Evolutionary conservation across 108 stramenopile species (phyloP).

Genomic region (Aurantiochytrium sp.): DNA sequence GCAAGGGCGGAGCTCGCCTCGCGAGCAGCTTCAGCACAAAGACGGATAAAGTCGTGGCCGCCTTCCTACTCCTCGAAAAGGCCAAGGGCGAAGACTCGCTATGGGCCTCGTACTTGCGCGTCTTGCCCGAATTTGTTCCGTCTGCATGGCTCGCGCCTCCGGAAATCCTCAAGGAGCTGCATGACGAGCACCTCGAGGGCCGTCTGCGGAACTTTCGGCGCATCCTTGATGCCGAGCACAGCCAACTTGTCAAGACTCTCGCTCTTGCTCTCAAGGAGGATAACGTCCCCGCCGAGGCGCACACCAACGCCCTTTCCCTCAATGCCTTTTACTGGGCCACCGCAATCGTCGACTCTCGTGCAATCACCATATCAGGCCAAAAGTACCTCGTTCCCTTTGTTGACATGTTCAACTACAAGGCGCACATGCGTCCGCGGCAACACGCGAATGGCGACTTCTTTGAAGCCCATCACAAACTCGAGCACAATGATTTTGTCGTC

Average conservation of each 20-base stretch:
- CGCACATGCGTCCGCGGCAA: not conserved
- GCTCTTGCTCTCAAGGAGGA: not conserved
- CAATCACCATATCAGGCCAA: slow-evolving; percentile 59
- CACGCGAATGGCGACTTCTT: slow-evolving; percentile 22
- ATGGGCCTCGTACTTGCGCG: not conserved
- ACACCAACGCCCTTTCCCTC: not conserved
- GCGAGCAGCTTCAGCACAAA: not conserved
- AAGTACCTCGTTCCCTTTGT: slow-evolving; percentile 67
- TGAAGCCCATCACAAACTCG: slow-evolving; percentile 13
- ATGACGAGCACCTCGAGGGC: too few relatives aligned
- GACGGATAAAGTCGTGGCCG: not conserved
- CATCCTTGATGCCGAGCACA: not conserved
- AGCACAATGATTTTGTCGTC: slow-evolving; percentile 1
- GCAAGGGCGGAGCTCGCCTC: not conserved
- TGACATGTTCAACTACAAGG: slow-evolving; percentile 71
- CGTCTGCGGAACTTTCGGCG: not conserved
- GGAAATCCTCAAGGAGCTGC: not conserved
- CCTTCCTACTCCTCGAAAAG: not conserved
- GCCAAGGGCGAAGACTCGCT: not conserved
- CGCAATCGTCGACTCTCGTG: slow-evolving; percentile 54
- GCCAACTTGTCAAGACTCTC: not conserved
- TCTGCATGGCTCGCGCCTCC: not conserved
- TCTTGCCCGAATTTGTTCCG: not conserved
- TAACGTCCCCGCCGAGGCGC: not conserved
- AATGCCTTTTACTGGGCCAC: slow-evolving; percentile 9